Conservation (phyloP, 768 basidiomycete genomes). For the Guyanaporus albipodus region DNA sequence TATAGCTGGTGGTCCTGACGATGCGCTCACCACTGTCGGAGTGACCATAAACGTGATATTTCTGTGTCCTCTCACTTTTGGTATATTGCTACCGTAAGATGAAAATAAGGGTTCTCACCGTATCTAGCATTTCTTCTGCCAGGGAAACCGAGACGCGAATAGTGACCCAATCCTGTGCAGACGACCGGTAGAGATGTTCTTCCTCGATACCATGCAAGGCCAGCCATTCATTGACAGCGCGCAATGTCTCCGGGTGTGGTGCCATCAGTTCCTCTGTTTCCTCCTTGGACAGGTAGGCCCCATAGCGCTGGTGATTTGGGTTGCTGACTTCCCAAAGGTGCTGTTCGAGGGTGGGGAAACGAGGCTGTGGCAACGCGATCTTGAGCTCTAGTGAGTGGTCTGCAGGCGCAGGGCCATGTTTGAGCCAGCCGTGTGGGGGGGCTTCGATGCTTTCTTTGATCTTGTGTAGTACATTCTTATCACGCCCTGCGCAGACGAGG, state of each 20-base stretch:
- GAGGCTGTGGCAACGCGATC: conserved; percentile 52
- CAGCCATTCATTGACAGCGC: conserved; percentile 60
- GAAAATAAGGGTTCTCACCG: conserved; percentile 37
- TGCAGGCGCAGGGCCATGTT: conserved; percentile 39
- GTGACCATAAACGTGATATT: conserved; percentile 62
- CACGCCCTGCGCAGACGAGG: conserved; percentile 9
- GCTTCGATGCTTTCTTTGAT: conserved; percentile 48
- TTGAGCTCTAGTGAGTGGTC: conserved; percentile 50
- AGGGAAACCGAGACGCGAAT: conserved; percentile 52
- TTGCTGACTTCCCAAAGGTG: conserved; percentile 57
- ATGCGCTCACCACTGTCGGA: conserved; percentile 47
- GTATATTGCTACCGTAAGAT: background rate
- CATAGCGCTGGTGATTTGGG: conserved; percentile 52
- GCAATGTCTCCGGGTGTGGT: conserved; percentile 51
- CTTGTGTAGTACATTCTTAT: conserved; percentile 20
- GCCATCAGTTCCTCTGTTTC: conserved; percentile 61
- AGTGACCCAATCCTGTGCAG: conserved; percentile 68
- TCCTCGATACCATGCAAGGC: conserved; percentile 49
- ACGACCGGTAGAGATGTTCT: conserved; percentile 47
- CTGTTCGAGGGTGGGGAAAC: conserved; percentile 47
- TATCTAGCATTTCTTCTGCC: conserved; percentile 69
- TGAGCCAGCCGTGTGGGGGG: conserved; percentile 48
- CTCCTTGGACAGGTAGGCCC: conserved; percentile 56
- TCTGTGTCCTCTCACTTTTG: conserved; percentile 34
- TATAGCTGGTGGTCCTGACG: conserved; percentile 66